Evolutionary conservation across 441 rosid genomes (phyloP), one percentile per base, ranked within the genome.

Genomic region (Gossypium davidsonii): DNA sequence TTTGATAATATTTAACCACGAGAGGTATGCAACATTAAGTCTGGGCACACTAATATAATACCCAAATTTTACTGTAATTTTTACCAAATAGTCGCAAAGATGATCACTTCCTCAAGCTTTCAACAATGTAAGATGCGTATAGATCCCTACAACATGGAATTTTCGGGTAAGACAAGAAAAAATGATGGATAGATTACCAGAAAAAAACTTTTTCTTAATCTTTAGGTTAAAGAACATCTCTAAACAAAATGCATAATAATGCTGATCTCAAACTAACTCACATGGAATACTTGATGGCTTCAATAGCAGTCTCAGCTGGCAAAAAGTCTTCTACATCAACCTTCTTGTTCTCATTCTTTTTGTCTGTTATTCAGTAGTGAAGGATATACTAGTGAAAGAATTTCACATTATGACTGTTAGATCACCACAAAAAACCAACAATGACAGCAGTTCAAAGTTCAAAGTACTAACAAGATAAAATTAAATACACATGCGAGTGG

Each of bases 341-440:
- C 79, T 81, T 85, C 93, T 95, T 95, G 90, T 95, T 93, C 91
- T 95, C 99, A 14, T 95, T 95, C 89, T 95, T 95, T 76, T 95
- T 95, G 81, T 95, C 99, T 95, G 84, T 65, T 44, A 26, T 70
- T 74, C 73, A 72, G 26, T 46, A 76, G 80, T 77, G 48, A 86
- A 84, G 85, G 85, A 20, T 20, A 68, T 57, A 46, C 64, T 2
- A 44, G 4, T 1, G 0, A 39, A 20, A 37, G 49, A 61, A 17
- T 46, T 46, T 51, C 34, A 28, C 37, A 9, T 11, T 49, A 63
- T 44, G 11, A 63, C 28, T 3, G 21, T 2, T 8, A 48, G 23
- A 23, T 28, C 28, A 20, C 0, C 42, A 62, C 14, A 21, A 70
- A 20, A 49, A 49, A 3, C 18, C 10, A 15, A 28, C 46, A 9